A percentile compares a stretch with the other conserved stretches of the same genome.
Conservation (phyloP, 1,284 basidiomycete species). For the Trametes hirsuta region DNA sequence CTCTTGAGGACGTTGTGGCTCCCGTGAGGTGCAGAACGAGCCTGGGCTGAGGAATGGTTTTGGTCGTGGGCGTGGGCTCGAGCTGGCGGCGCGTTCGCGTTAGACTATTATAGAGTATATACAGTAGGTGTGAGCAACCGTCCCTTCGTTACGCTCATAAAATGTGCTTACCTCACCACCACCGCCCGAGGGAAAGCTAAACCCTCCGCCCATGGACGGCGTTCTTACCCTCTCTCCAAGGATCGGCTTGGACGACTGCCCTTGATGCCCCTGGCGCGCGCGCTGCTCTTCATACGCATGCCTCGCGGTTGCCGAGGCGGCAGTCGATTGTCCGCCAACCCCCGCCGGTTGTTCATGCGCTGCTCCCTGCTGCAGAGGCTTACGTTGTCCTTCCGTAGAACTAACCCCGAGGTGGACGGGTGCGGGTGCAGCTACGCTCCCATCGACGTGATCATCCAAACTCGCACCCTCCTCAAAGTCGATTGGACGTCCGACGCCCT, state of each 20-base stretch:
- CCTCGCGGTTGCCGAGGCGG: too few species aligned
- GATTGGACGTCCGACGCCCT: conserved; percentile 42
- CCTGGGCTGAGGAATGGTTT: neutral
- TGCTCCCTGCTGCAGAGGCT: too few species aligned
- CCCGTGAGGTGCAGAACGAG: neutral
- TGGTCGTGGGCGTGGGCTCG: neutral
- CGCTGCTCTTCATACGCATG: neutral
- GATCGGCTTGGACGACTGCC: conserved; percentile 6
- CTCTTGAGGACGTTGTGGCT: conserved; percentile 36
- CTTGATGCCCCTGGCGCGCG: conserved; percentile 1
- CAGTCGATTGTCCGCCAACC: too few species aligned
- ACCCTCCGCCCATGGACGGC: conserved; percentile 56
- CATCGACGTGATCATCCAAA: conserved; percentile 14
- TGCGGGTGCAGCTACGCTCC: neutral
- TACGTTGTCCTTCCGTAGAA: too few species aligned
- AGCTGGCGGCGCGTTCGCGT: neutral
- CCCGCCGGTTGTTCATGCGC: too few species aligned
- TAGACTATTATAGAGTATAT: neutral
- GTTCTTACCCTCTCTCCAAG: conserved; percentile 33
- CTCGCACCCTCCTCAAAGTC: conserved; percentile 49
- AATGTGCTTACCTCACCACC: conserved; percentile 31
- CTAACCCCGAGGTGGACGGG: too few species aligned
- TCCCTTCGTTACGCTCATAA: neutral
- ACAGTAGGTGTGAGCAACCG: neutral
- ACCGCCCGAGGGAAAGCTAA: conserved; percentile 52